These are phyloP conservation scores for Limonium bicolor DNA, from an alignment of 148 eudicot species.

Conservation along the genomic window DNA sequence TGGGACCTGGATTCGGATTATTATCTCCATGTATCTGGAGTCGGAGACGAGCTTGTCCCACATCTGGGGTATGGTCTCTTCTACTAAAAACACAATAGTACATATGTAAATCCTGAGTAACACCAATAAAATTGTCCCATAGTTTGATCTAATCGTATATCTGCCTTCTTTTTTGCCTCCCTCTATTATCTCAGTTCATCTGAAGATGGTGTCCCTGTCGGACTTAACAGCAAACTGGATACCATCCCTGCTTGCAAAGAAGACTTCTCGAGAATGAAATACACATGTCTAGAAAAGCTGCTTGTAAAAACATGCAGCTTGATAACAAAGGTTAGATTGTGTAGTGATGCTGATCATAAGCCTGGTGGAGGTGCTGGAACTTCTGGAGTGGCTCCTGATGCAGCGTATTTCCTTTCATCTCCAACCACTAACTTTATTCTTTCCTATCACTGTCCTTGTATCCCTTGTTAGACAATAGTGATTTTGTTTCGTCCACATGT, in stretches of 20 bases:
- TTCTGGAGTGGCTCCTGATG: conserved; percentile 96
- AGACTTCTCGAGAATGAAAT: conserved; percentile 67
- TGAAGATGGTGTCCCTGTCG: conserved; percentile 25
- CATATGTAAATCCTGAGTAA: too few relatives aligned
- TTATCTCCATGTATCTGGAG: conserved; percentile 90
- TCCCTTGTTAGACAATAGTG: too few relatives aligned
- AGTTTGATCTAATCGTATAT: neutral
- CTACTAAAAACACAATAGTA: too few relatives aligned
- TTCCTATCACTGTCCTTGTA: too few relatives aligned
- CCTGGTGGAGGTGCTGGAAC: conserved; percentile 27
- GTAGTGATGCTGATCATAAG: conserved; percentile 60
- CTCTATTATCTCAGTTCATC: conserved; percentile 17
- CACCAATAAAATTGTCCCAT: too few relatives aligned
- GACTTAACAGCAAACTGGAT: conserved; percentile 31
- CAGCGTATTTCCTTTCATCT: conserved; percentile 47
- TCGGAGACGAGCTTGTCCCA: conserved; percentile 56
- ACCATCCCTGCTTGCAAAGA: conserved; percentile 89
- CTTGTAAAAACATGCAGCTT: conserved; percentile 75
- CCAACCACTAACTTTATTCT: too few relatives aligned
- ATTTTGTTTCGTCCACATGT: neutral
- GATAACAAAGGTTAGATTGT: conserved; percentile 70
- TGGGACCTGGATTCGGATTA: conserved; percentile 99
- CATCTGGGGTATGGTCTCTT: conserved; percentile 26
- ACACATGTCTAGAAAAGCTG: conserved; percentile 82
- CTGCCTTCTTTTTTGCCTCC: neutral